Conservation (phyloP, 2,329 filamentous ascomycete species). For the Calonectria henricotiae region DNA sequence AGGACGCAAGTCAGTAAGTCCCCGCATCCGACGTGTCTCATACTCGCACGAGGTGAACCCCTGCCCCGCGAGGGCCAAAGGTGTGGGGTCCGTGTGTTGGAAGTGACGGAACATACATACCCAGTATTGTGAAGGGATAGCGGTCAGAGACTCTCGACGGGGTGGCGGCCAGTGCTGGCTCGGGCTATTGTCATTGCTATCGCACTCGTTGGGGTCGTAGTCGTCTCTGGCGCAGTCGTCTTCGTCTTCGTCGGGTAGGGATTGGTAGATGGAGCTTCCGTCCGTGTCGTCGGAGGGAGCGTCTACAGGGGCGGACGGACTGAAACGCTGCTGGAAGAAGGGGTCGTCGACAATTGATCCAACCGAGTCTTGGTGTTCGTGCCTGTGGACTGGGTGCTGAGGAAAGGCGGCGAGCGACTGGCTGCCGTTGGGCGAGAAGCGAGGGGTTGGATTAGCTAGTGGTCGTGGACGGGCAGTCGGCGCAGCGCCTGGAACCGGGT, state of each 20-base stretch:
- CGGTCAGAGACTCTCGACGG: slow-evolving; percentile 67
- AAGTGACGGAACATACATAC: slow-evolving; percentile 55
- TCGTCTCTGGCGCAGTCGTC: slow-evolving; percentile 56
- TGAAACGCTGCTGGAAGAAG: slow-evolving; percentile 68
- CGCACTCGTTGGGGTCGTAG: slow-evolving; percentile 41
- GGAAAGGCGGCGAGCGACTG: slow-evolving; percentile 39
- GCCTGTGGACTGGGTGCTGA: slow-evolving; percentile 35
- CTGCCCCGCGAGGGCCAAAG: slow-evolving; percentile 47
- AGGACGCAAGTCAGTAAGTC: slow-evolving; percentile 50
- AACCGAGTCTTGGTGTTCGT: slow-evolving; percentile 65
- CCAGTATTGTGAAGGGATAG: slow-evolving; percentile 58
- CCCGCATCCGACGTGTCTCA: slow-evolving; percentile 41
- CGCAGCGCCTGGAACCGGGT: slow-evolving; percentile 47
- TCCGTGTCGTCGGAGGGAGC: slow-evolving; percentile 50
- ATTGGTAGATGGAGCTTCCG: slow-evolving; percentile 51
- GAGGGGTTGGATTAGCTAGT: slow-evolving; percentile 43
- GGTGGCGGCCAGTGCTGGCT: slow-evolving; percentile 63
- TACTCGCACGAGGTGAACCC: slow-evolving; percentile 42
- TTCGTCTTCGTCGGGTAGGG: slow-evolving; percentile 52
- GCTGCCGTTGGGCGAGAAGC: slow-evolving; percentile 47
- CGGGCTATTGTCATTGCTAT: slow-evolving; percentile 51
- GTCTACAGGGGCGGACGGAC: slow-evolving; percentile 54
- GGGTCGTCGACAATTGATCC: slow-evolving; percentile 71
- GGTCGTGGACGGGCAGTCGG: slow-evolving; percentile 40
- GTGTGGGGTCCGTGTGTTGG: slow-evolving; percentile 47